Conservation (phyloP, 371 early-diverging fungal genomes). For the Mortierella sp. region DNA sequence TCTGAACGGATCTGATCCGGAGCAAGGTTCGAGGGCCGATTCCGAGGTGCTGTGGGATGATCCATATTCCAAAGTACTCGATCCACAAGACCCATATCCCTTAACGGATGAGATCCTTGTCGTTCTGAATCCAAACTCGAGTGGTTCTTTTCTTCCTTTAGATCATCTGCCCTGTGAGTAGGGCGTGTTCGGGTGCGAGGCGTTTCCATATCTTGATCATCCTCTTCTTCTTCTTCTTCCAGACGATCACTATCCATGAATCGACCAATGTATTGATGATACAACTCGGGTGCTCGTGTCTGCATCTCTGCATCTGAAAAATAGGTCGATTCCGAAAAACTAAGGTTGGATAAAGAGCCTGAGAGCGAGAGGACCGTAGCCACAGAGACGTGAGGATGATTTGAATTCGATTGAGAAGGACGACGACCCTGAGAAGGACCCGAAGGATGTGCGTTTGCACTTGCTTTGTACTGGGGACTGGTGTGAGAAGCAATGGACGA, state of each 20-base stretch:
- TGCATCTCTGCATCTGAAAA: constrained; percentile 53
- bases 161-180: no score
- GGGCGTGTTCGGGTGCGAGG: no score
- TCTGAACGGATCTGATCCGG: background rate
- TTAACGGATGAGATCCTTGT: no score
- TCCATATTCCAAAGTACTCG: constrained; percentile 48
- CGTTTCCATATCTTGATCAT: constrained; percentile 1
- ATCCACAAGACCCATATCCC: constrained; percentile 40
- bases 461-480: background rate
- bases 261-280: constrained; percentile 49
- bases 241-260: constrained; percentile 46
- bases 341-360: constrained; percentile 49
- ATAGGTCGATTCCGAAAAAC: constrained; percentile 49
- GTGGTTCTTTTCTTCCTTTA: no score
- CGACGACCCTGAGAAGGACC: no score
- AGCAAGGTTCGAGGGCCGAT: no score
- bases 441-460: no score
- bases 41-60: constrained; percentile 13
- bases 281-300: constrained; percentile 42
- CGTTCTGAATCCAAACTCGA: no score
- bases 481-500: background rate
- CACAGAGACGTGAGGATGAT: constrained; percentile 16
- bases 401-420: background rate
- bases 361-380: constrained; percentile 43
- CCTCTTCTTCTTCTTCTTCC: constrained; percentile 4